Evolutionary conservation across 192 early-diverging fungal genomes (phyloP).

Genomic region (Anaeromyces robustus): DNA sequence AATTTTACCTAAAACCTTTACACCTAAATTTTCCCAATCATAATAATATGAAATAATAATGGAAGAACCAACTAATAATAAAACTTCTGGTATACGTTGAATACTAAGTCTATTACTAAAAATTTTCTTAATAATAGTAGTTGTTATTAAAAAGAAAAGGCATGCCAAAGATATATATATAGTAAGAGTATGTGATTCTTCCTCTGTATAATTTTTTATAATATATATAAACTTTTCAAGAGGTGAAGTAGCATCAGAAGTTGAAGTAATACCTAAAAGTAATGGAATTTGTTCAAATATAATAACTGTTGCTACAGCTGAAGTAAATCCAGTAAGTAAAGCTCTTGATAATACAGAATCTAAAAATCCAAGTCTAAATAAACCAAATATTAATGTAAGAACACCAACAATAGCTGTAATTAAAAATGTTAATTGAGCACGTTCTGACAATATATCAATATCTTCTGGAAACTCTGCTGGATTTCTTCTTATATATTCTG

Average conservation of each 20-base stretch:
- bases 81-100: slow-evolving; percentile 81
- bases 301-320: slow-evolving; percentile 83
- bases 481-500: slow-evolving; percentile 19
- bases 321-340: slow-evolving; percentile 86
- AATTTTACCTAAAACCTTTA: slow-evolving; percentile 65
- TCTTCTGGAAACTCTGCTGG: slow-evolving; percentile 6
- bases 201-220: slow-evolving; percentile 35
- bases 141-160: slow-evolving; percentile 47
- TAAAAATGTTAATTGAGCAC: slow-evolving; percentile 19
- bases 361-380: slow-evolving; percentile 93
- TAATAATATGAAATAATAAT: slow-evolving; percentile 44
- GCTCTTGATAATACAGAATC: slow-evolving; percentile 90
- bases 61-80: slow-evolving; percentile 65
- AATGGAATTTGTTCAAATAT: slow-evolving; percentile 72
- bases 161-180: slow-evolving; percentile 50
- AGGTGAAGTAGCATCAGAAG: slow-evolving; percentile 56
- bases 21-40: slow-evolving; percentile 54
- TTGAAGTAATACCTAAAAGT: slow-evolving; percentile 50
- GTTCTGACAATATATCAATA: slow-evolving; percentile 7
- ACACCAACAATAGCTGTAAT: slow-evolving; percentile 73
- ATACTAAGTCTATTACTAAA: slow-evolving; percentile 28
- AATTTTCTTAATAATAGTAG: slow-evolving; percentile 33
- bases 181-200: slow-evolving; percentile 50
- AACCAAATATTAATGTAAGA: slow-evolving; percentile 82
- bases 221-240: slow-evolving; percentile 59